Conservation (phyloP, 345 rosid species). For the Turnera subulata region DNA sequence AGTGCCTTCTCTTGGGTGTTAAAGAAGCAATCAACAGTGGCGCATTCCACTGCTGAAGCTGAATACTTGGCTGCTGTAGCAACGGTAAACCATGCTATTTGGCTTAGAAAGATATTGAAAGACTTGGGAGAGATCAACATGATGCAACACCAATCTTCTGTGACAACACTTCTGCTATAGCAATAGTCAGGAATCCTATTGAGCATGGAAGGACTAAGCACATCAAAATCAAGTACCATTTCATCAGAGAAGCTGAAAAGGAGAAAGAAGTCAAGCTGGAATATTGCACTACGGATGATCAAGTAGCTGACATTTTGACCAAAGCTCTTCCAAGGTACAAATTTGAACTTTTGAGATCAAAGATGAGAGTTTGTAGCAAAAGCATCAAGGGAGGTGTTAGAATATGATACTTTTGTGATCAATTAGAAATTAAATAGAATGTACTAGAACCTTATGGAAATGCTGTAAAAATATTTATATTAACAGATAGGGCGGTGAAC, state of each 20-base stretch:
- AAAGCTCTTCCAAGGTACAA: no score
- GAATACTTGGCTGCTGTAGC: not conserved
- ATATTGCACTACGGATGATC: no score
- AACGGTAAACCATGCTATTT: not conserved
- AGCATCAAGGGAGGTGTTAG: no score
- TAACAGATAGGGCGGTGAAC: no score
- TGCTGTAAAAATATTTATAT: no score
- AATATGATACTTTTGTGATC: no score
- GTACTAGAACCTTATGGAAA: no score
- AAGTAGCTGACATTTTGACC: no score
- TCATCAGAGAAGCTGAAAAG: not conserved
- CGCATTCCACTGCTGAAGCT: not conserved
- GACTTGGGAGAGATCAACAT: not conserved
- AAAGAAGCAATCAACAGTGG: constrained; percentile 1
- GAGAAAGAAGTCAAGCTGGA: no score
- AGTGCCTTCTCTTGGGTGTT: not conserved
- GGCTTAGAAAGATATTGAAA: not conserved
- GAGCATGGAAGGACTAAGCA: not conserved
- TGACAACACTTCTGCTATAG: not conserved
- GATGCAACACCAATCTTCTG: not conserved
- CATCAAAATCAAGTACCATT: not conserved
- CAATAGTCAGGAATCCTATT: not conserved
- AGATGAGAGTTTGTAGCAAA: no score
- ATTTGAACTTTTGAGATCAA: no score
- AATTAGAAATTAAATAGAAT: no score